Percentiles rank a stretch among this genome's conserved stretches.
These are phyloP conservation scores for Ehretia macrophylla DNA, from an alignment of 257 asterid genomes.

Conservation along the genomic window DNA sequence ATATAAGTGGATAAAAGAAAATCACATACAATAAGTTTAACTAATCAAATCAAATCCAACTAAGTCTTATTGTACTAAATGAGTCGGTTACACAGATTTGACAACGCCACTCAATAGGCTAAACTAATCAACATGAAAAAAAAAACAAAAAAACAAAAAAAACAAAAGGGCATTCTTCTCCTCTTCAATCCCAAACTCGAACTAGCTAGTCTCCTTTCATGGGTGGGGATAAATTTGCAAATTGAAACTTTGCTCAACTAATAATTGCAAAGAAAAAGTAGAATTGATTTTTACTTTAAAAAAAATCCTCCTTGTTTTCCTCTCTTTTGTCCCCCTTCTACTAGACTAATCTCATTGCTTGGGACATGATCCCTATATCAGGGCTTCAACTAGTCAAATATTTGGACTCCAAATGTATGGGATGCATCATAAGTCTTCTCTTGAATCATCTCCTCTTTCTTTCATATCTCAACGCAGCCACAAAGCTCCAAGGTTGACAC, in stretches of 20 bases:
- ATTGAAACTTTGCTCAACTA: constrained; percentile 19
- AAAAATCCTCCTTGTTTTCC: constrained; percentile 40
- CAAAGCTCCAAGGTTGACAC: constrained; percentile 2
- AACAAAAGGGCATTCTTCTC: no score
- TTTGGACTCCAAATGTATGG: constrained; percentile 10
- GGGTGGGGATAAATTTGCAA: constrained; percentile 4
- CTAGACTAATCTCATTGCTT: constrained; percentile 15
- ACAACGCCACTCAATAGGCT: no score
- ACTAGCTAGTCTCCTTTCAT: no score
- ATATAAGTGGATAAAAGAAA: no score
- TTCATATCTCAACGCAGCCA: neutral
- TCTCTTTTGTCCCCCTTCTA: constrained; percentile 33
- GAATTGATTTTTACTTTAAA: constrained; percentile 5
- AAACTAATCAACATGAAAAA: no score
- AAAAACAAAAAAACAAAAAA: no score
- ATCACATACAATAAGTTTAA: no score
- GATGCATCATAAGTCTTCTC: neutral
- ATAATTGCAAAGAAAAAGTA: constrained; percentile 20
- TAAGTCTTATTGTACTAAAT: no score
- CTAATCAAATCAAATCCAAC: no score
- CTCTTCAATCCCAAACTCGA: no score
- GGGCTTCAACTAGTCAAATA: constrained; percentile 17
- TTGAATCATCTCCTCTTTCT: constrained; percentile 1
- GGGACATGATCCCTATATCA: constrained; percentile 27
- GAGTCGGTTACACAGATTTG: no score